Evolutionary conservation across 768 basidiomycete species (phyloP), one percentile per base, ranked within the genome.

Genomic region (Boletellus ananiceps): DNA sequence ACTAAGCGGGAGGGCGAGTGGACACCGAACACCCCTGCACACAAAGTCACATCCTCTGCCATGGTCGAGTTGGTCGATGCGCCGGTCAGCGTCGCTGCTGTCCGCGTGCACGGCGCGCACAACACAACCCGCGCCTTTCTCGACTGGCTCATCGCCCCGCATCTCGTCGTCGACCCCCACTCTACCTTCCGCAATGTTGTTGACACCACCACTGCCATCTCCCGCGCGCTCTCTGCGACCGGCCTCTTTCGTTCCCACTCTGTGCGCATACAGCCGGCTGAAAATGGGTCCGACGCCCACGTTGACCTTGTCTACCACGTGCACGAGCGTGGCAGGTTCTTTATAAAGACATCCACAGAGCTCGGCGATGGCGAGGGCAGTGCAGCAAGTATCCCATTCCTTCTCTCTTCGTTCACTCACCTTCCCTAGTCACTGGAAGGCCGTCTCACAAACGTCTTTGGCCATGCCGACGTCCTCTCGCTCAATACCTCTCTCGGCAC

Each of bases 321-420:
- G 3, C 74, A 78, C 35, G 94, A 97, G 66, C 80, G 79, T 48
- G 82, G 89, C 5, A 73, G 89, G 33, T 81, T 84, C 57, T 91
- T 77, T 57, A 59, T 94, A 7, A 89, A 87, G 55, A 89, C 84
- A 3, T 78, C 88, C 5, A 97, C 94, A 3, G 93, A 97, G 61
- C 73, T 97, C 6, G 95, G 96, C 4, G 93, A 95, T 51, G 86
- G 84, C 43, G 96, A 97, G 66, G 95, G 90, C 11, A 93, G 73
- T 47, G 93, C 92, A n/a, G 93, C 93, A 62, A 63, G 90, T 78
- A 6, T 45, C 0, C 19, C 27, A 40, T 47, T 46, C 47, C 41
- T 6, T 25, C 18, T 38, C 29, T 27, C 8, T 44, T 32, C 15
- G 25, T 32, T 11, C 18, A 19, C 59, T 52, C 45, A 51, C 47